Base-by-base conservation (phyloP, 192 early-diverging fungal genomes). In the Coemansia sp. region DNA sequence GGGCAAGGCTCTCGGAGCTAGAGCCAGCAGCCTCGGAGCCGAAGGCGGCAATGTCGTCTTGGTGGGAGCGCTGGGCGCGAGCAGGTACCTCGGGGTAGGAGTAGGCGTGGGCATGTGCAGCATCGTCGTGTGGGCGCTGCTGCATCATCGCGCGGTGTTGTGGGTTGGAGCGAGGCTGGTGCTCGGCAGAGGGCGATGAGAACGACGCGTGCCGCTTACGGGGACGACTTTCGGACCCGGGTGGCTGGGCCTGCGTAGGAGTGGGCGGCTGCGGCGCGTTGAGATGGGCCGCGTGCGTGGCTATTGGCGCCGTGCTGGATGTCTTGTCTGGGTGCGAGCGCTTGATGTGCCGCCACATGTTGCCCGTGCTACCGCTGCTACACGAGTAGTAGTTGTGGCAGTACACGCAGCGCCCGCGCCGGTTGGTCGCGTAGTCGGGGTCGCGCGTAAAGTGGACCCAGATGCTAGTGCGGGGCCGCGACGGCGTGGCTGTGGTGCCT, bases 371-470 rank as follows among this genome's bases (percentile, higher is more conserved):
- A 37, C 80, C 80, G 60, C 80, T 82, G 72, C 75, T 77, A 46
- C 80, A 82, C 63, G 80, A 82, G 75, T 82, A 82, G 72, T 82
- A 82, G 72, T 82, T 82, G 70, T 77, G 80, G 75, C 80, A 82
- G 80, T 82, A 82, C 63, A 82, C 75, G 67, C 80, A 82, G 43
- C 80, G 80, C 53, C 80, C 80, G 62, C 80, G 80, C 23, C 80
- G 72, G 80, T 82, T 82, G 52, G 80, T 82, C 11, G 80, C 75
- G 43, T 82, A 82, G 75, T 82, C 80, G 16, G 72, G 68, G 57
- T 82, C 80, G 62, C 75, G 75, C 38, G 80, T 83, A 49, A 83
- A 83, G 67, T 83, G 80, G 17, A 67, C 67, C 80, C 80, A 83
- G 72, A 83, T 83, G 66, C 80, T 76, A 0, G 80, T 83, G 67